Percentiles rank a stretch among this genome's conserved stretches.
Evolutionary conservation across 1,139 yeast genomes (phyloP).

Genomic region (Lodderomyces theae): DNA sequence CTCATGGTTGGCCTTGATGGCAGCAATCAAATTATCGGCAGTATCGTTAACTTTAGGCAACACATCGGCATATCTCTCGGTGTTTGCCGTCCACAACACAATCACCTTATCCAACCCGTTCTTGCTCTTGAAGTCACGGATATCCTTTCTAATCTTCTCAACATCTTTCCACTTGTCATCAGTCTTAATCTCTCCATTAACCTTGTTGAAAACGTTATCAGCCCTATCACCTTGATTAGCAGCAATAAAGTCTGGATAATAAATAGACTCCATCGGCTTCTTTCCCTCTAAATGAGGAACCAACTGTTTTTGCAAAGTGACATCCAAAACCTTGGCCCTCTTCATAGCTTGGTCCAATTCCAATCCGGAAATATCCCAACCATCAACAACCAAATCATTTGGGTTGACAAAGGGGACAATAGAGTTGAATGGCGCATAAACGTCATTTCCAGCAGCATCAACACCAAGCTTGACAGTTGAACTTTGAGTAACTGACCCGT

Average conservation of each 20-base stretch:
- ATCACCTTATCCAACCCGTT: constrained; percentile 82
- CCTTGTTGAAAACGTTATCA: constrained; percentile 68
- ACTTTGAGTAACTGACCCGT: constrained; percentile 94
- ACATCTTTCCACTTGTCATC: constrained; percentile 86
- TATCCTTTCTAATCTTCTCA: constrained; percentile 80
- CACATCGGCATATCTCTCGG: constrained; percentile 87
- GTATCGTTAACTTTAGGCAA: constrained; percentile 83
- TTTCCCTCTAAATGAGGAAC: constrained; percentile 60
- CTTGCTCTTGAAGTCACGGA: constrained; percentile 69
- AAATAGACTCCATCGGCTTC: constrained; percentile 78
- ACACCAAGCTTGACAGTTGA: constrained; percentile 89
- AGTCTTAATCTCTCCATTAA: constrained; percentile 49
- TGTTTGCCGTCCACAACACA: constrained; percentile 95
- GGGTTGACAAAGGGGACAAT: constrained; percentile 87
- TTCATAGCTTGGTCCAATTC: constrained; percentile 76
- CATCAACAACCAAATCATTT: constrained; percentile 84
- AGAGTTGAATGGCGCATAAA: constrained; percentile 89
- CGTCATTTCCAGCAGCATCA: constrained; percentile 77
- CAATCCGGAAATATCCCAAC: constrained; percentile 87
- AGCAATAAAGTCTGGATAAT: constrained; percentile 96
- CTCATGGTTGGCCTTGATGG: constrained; percentile 74
- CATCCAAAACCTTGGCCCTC: constrained; percentile 85
- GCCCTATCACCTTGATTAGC: constrained; percentile 93
- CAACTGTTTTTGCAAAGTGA: constrained; percentile 77
- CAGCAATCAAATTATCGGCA: constrained; percentile 68